Base-by-base conservation (phyloP, 108 stramenopile species). In the Mayamaea pseudoterrestris region DNA sequence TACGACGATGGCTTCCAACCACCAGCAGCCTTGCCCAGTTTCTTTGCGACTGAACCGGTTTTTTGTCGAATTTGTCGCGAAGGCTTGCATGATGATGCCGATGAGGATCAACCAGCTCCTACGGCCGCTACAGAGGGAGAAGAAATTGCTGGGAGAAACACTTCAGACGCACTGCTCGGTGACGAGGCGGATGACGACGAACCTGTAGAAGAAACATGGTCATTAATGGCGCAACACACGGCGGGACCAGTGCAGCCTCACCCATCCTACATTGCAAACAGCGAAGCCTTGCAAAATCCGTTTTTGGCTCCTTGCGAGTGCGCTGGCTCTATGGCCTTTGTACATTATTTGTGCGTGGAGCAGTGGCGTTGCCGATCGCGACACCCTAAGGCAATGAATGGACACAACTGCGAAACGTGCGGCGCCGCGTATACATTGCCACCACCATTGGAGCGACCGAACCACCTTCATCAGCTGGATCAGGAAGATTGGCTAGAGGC, bases 251-350 rank as follows among this genome's bases (percentile, higher is more conserved):
- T 59, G 2, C 40, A 58, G 13, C 78, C 76, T 31, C 70, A 80
- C 37, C 85, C 80, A 30, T 57, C 58, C 3, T 69, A 76, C 35
- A 57, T 58, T 32, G 43, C 69, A 7, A 74, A 70, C 34, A 22
- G 51, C 1, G 46, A 65, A 26, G 67, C 73, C 0, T 56, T 69
- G 6, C 78, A 84, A 44, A 93, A 93, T 55, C 91, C 91, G 0
- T 63, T 93, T 47, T 53, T 93, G 11, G 73, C 86, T 9, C 91
- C 91, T 1, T 93, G 91, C 56, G 69, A 81, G 51, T 93, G 91
- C 50, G 68, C 86, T 12, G 91, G 91, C 13, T 77, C 83, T 25
- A 89, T 93, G 91, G 86, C 84, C 4, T 93, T 88, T 67, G 91
- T 93, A 0, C 91, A 88, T 49, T 83, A 85, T 50, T 67, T 93